These are phyloP conservation scores for Lignosus rhinocerotis DNA, from an alignment of 1,284 basidiomycete genomes.

Conservation along the genomic window DNA sequence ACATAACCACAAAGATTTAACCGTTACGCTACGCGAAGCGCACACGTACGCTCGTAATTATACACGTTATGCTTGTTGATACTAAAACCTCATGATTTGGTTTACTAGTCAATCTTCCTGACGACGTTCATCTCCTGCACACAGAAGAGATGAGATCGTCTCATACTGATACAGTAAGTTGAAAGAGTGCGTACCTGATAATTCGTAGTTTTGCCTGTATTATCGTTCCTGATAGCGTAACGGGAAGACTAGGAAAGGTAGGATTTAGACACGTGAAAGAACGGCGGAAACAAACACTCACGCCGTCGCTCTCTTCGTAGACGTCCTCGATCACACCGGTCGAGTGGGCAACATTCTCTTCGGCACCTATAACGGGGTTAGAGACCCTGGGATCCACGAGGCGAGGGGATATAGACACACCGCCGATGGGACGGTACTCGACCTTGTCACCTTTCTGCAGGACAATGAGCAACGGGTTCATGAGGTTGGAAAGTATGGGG, in stretches of 20 bases:
- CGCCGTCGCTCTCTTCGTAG: constrained; percentile 32
- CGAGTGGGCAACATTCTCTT: constrained; percentile 41
- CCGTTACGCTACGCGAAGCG: too few relatives aligned
- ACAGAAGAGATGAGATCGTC: background rate
- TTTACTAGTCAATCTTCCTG: background rate
- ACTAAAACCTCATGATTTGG: too few relatives aligned
- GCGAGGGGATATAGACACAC: constrained; percentile 8
- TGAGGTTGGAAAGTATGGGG: background rate
- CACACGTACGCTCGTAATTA: too few relatives aligned
- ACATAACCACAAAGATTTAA: too few relatives aligned
- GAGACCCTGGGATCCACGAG: background rate
- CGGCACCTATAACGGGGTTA: constrained; percentile 25
- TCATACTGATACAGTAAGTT: too few relatives aligned
- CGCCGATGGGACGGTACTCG: constrained; percentile 45
- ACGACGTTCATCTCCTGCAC: constrained; percentile 43
- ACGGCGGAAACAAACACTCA: constrained; percentile 10
- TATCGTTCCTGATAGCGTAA: constrained; percentile 44
- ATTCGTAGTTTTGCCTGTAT: constrained; percentile 42
- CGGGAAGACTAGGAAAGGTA: constrained; percentile 28
- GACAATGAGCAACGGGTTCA: too few relatives aligned
- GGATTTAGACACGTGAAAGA: background rate
- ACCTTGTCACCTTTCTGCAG: constrained; percentile 42
- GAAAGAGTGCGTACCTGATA: constrained; percentile 34
- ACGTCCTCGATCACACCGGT: constrained; percentile 39
- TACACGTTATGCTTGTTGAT: background rate